Base-by-base conservation (phyloP, 129 eudicot species). In the Saussurea involucrata region DNA sequence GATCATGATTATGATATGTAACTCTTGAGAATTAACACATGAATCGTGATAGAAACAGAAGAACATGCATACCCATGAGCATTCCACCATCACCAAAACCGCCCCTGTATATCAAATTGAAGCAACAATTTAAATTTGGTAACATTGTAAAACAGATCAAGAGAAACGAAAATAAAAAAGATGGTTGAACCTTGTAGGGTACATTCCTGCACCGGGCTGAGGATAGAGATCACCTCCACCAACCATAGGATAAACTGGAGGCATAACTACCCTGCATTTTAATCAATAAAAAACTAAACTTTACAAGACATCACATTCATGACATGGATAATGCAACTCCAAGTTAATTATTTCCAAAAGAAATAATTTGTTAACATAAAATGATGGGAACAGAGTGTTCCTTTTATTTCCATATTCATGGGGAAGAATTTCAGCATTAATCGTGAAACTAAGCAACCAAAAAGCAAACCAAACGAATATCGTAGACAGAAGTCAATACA, bases 191-290 rank as follows among this genome's bases (percentile, higher is more conserved):
- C 90, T 88, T 32, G 88, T 21, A 6, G 98, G 98, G 74, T 85
- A 91, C 82, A 89, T 72, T 86, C 97, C 98, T 63, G 98, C 96
- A 40, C 87, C 90, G 8, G 90, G 69, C 44, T 85, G 90, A 36
- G 98, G 98, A 60, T 80, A 81, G 74, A 89, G 87, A 82, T 93
- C 97, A 82, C 84, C 86, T 34, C 88, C 81, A 49, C 93, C 96
- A 13, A 73, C 24, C 37, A 31, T 63, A 63, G 98, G 95, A 77
- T 76, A 72, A 20, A 90, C 78, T 7, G 92, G 94, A 37, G 98
- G 98, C 86, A 85, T 24, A 25, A 82, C 66, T 37, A 65, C 63
- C 78, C 98, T 93, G 70, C 69, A 82, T 75, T 72, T 76, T 53
- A 28, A 22, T 71, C 40, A 57, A 27, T 32, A n/a, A 25, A 36